Conservation (phyloP, 1,284 basidiomycete genomes). For the Wallemia hederae region DNA sequence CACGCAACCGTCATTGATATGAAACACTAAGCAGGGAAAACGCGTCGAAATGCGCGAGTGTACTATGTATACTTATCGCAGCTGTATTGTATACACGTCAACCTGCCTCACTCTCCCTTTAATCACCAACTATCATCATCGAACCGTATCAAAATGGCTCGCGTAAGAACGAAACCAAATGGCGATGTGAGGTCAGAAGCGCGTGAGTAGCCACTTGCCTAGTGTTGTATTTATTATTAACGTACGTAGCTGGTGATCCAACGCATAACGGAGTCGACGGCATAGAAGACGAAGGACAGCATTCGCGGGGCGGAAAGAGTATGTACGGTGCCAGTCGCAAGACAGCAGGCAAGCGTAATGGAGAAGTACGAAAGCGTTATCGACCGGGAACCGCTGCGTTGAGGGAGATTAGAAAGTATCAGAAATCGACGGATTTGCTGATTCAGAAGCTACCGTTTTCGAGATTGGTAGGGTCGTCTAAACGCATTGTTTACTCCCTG, state of each 20-base stretch:
- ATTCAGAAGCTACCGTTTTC: slow-evolving; percentile 69
- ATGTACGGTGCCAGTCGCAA: too few relatives aligned
- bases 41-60: too few relatives aligned
- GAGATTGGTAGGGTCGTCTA: slow-evolving; percentile 35
- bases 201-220: background rate
- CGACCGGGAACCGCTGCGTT: slow-evolving; percentile 66
- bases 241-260: background rate
- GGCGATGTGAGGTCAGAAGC: background rate
- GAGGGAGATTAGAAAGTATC: slow-evolving; percentile 72
- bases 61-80: too few relatives aligned
- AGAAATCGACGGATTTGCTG: slow-evolving; percentile 66
- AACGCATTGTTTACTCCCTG: slow-evolving; percentile 5
- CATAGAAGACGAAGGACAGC: too few relatives aligned
- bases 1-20: too few relatives aligned
- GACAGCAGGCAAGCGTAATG: background rate
- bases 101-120: background rate
- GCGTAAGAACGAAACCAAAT: background rate
- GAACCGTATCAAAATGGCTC: background rate
- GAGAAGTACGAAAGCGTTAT: slow-evolving; percentile 28
- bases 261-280: background rate
- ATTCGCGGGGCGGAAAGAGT: too few relatives aligned
- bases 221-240: background rate
- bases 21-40: too few relatives aligned
- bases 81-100: too few relatives aligned
- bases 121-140: background rate